Conservation (phyloP, 2,329 filamentous ascomycete genomes). For the Aquanectria penicillioides region DNA sequence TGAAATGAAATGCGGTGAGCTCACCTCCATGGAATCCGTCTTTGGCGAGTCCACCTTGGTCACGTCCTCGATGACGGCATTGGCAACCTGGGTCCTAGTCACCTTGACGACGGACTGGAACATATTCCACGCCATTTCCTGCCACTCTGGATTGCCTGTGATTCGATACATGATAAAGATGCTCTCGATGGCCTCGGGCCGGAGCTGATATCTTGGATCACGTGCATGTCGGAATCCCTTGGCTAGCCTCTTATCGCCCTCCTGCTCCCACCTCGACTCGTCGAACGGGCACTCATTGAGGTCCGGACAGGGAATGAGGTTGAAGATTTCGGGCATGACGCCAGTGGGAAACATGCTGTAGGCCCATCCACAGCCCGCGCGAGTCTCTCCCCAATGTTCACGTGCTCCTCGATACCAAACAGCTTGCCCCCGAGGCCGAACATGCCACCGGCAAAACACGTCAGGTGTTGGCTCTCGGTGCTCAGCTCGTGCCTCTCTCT, state of each 20-base stretch:
- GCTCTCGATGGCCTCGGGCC: constrained; percentile 62
- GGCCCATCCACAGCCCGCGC: constrained; percentile 66
- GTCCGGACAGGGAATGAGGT: constrained; percentile 55
- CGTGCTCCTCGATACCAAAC: constrained; percentile 59
- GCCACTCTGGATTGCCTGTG: constrained; percentile 58
- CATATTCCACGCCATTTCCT: constrained; percentile 64
- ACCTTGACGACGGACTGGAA: constrained; percentile 57
- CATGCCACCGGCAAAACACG: constrained; percentile 76
- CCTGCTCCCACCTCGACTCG: constrained; percentile 41
- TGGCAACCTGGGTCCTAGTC: constrained; percentile 58
- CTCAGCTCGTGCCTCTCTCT: constrained; percentile 36
- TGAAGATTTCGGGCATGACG: constrained; percentile 68
- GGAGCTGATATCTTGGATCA: constrained; percentile 60
- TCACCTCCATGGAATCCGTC: constrained; percentile 69
- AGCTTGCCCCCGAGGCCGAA: constrained; percentile 71
- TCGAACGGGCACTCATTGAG: constrained; percentile 46
- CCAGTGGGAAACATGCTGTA: constrained; percentile 64
- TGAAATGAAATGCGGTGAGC: constrained; percentile 38
- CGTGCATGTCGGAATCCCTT: constrained; percentile 71
- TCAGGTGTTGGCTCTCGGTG: constrained; percentile 62
- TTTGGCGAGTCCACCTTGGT: constrained; percentile 46
- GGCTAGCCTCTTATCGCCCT: constrained; percentile 43
- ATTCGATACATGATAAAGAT: constrained; percentile 61
- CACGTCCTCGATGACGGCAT: constrained; percentile 60
- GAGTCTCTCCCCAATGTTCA: constrained; percentile 59